phyloP scores from a whole-genome alignment of 2,329 filamentous ascomycete species.

The Neofusicoccum umdonicola region DNA sequence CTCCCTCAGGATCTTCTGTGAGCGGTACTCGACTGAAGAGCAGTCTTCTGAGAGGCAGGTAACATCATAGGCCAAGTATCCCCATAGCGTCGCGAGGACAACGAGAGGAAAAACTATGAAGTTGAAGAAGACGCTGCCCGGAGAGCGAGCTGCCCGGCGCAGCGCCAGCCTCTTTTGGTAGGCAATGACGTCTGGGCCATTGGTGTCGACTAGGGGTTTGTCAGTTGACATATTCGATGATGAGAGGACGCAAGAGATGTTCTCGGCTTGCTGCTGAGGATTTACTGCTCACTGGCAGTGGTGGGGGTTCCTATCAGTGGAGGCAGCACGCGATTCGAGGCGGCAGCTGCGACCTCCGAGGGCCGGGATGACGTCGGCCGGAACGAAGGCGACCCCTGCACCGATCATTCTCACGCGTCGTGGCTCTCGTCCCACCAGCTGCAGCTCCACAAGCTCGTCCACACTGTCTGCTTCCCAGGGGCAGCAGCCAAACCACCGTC shows the following conservation, averaged over 20 bases:
- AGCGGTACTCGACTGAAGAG: conserved; percentile 29
- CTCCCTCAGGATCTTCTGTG: conserved; percentile 33
- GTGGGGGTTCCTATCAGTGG: not conserved
- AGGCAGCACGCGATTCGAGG: not conserved
- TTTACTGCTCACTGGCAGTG: not conserved
- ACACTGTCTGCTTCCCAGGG: not conserved
- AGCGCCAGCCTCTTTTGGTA: conserved; percentile 8
- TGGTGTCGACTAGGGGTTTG: not conserved
- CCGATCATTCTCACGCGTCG: not conserved
- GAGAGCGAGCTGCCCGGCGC: conserved; percentile 7
- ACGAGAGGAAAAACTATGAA: conserved; percentile 11
- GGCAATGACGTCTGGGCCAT: not conserved
- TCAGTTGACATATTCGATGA: not conserved
- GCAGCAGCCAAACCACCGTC: not conserved
- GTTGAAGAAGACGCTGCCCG: conserved; percentile 10
- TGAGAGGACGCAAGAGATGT: not conserved
- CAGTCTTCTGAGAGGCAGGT: conserved; percentile 4
- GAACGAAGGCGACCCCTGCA: not conserved
- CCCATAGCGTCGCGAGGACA: not conserved
- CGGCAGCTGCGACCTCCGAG: not conserved
- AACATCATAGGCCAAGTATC: not conserved
- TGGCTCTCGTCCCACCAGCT: not conserved
- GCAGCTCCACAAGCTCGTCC: not conserved
- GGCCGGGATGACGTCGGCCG: conserved; percentile 8
- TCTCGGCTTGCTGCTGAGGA: not conserved